Conservation (phyloP, 805 yeast species). For the Pichia nakasei region DNA sequence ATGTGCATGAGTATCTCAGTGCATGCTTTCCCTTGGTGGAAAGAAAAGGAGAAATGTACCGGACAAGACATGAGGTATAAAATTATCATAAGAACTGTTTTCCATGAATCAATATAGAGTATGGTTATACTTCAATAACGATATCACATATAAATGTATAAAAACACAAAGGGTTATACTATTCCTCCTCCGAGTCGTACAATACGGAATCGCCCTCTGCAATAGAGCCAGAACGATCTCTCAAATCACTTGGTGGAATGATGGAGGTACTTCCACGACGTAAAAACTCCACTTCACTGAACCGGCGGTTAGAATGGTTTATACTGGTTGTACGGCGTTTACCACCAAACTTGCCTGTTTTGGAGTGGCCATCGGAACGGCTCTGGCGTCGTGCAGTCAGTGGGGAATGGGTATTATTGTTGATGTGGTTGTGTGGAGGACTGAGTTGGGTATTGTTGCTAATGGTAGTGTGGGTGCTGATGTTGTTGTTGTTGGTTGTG, state of each 20-base stretch:
- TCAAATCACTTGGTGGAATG: conserved; percentile 9
- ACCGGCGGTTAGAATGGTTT: background rate
- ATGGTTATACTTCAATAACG: too few relatives aligned
- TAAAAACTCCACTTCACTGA: background rate
- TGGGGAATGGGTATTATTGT: background rate
- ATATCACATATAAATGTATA: too few relatives aligned
- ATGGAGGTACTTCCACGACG: conserved; percentile 10
- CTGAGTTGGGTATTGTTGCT: background rate
- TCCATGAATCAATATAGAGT: conserved; percentile 7
- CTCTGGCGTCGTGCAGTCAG: conserved; percentile 5
- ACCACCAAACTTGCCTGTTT: conserved; percentile 9
- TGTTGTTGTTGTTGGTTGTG: background rate
- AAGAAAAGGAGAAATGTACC: background rate
- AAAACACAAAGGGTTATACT: too few relatives aligned
- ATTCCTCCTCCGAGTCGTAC: background rate
- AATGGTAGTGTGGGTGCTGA: conserved; percentile 3
- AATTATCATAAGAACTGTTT: too few relatives aligned
- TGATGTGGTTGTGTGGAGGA: conserved; percentile 8
- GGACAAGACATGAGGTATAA: too few relatives aligned
- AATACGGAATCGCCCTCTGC: background rate
- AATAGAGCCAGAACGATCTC: conserved; percentile 1
- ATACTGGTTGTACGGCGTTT: conserved; percentile 5
- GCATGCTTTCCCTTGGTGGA: too few relatives aligned
- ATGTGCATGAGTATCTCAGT: too few relatives aligned
- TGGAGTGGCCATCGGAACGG: conserved; percentile 6